Percentiles rank a stretch among this genome's conserved stretches.
These are phyloP conservation scores for Globisporangium cystogenes DNA, from an alignment of 352 stramenopile species.

Conservation along the genomic window DNA sequence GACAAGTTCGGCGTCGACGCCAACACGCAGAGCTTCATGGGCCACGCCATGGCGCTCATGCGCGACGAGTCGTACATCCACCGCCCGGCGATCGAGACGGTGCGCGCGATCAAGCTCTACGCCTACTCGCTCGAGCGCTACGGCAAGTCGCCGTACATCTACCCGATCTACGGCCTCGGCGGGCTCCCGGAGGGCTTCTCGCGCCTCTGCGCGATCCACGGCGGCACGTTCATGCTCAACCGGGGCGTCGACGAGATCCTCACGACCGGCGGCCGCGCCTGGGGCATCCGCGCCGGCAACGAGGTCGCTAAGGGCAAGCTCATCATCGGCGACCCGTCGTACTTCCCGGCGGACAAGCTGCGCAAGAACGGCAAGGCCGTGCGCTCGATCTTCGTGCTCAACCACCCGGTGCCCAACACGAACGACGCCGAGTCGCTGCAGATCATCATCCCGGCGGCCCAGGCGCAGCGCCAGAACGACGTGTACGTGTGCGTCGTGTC, in stretches of 20 bases:
- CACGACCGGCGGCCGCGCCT: conserved; percentile 90
- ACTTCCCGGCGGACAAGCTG: conserved; percentile 95
- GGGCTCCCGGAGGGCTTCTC: conserved; percentile 99
- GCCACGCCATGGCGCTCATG: conserved; percentile 99
- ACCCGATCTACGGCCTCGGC: conserved; percentile 98
- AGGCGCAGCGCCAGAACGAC: conserved; percentile 95
- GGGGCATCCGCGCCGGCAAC: conserved; percentile 89
- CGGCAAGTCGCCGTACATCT: conserved; percentile 99
- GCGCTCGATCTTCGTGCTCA: conserved; percentile 98
- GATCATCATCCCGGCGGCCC: conserved; percentile 98
- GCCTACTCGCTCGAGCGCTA: conserved; percentile 96
- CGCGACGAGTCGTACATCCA: conserved; percentile 88
- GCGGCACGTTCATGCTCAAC: conserved; percentile 99
- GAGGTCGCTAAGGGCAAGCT: conserved; percentile 96
- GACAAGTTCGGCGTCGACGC: conserved; percentile 97
- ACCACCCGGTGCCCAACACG: conserved; percentile 97
- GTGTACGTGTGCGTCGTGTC: conserved; percentile 98
- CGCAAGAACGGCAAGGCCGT: conserved; percentile 93
- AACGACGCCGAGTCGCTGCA: conserved; percentile 96
- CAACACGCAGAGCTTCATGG: conserved; percentile 99
- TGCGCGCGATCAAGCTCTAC: conserved; percentile 98
- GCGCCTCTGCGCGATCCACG: conserved; percentile 98
- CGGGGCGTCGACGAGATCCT: conserved; percentile 93
- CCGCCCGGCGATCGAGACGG: conserved; percentile 88
- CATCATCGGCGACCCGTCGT: conserved; percentile 98